Evolutionary conservation across 495 filamentous ascomycete species (phyloP).

Genomic region (Halenospora varia): DNA sequence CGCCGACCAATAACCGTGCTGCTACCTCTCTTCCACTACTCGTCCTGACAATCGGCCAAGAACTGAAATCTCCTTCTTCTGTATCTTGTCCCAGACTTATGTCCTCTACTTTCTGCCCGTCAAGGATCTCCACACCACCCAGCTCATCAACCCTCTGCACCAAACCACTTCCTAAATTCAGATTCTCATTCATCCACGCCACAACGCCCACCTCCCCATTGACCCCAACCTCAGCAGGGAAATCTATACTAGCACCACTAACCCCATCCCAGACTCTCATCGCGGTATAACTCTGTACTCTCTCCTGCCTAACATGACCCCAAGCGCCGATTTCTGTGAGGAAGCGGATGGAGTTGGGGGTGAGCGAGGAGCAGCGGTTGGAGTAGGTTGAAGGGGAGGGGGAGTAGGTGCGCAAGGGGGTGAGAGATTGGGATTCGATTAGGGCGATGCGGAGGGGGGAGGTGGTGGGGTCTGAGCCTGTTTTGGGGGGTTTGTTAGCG

Average conservation of each 20-base stretch:
- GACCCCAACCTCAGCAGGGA: slow-evolving; percentile 64
- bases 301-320: slow-evolving; percentile 61
- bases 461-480: slow-evolving; percentile 66
- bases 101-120: slow-evolving; percentile 67
- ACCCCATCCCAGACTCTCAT: slow-evolving; percentile 99
- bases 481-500: slow-evolving; percentile 3
- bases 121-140: slow-evolving; percentile 63
- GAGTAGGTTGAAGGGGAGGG: slow-evolving; percentile 71
- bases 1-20: slow-evolving; percentile 84
- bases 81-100: slow-evolving; percentile 72
- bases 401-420: slow-evolving; percentile 57
- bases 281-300: slow-evolving; percentile 83
- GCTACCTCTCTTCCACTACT: slow-evolving; percentile 56
- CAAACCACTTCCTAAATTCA: slow-evolving; percentile 77
- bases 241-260: slow-evolving; percentile 78
- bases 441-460: slow-evolving; percentile 79
- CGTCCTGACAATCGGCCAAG: slow-evolving; percentile 81
- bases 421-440: slow-evolving; percentile 82
- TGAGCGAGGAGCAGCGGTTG: slow-evolving; percentile 92
- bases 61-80: slow-evolving; percentile 67
- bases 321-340: slow-evolving; percentile 80
- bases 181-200: slow-evolving; percentile 95
- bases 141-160: slow-evolving; percentile 66
- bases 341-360: slow-evolving; percentile 73
- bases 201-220: slow-evolving; percentile 48